Conservation (phyloP, 352 stramenopile genomes). For the Pythium aquatile region DNA sequence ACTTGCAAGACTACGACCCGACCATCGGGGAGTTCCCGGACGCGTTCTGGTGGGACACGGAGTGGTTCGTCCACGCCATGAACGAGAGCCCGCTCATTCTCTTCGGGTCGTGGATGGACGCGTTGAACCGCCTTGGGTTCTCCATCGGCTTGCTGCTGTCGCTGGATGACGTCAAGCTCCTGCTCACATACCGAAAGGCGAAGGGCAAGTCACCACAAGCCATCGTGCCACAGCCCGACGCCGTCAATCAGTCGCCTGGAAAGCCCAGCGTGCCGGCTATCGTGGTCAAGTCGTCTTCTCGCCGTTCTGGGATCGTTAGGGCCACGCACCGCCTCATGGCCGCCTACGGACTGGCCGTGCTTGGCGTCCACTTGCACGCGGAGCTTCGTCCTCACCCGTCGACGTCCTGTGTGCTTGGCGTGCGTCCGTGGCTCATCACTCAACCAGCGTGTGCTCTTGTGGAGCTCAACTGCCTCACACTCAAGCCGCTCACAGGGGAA, state of each 20-base stretch:
- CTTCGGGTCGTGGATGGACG: slow-evolving; percentile 8
- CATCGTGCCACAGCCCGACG: too few species aligned
- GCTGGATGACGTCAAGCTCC: slow-evolving; percentile 20
- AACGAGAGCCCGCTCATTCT: slow-evolving; percentile 14
- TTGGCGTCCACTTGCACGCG: slow-evolving; percentile 18
- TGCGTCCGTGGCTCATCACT: slow-evolving; percentile 14
- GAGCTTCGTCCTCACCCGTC: slow-evolving; percentile 6
- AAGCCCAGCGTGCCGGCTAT: not conserved
- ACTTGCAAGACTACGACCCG: slow-evolving; percentile 6
- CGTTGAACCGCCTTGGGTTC: slow-evolving; percentile 19
- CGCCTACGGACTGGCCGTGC: slow-evolving; percentile 6
- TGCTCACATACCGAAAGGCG: slow-evolving; percentile 1
- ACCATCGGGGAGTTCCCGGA: not conserved
- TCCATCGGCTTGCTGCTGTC: slow-evolving; percentile 13
- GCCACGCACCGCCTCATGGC: slow-evolving; percentile 9
- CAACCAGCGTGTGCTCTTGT: slow-evolving; percentile 17
- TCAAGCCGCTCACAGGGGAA: not conserved
- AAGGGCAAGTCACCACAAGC: too few species aligned
- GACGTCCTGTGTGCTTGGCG: not conserved
- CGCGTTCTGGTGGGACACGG: slow-evolving; percentile 14
- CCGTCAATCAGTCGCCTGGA: too few species aligned
- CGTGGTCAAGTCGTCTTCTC: not conserved
- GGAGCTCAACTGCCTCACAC: slow-evolving; percentile 16
- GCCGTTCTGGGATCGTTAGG: not conserved
- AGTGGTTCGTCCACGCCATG: slow-evolving; percentile 10